Evolutionary conservation across 257 asterid genomes (phyloP), one percentile per base, ranked within the genome.

Genomic region (Salvia splendens): DNA sequence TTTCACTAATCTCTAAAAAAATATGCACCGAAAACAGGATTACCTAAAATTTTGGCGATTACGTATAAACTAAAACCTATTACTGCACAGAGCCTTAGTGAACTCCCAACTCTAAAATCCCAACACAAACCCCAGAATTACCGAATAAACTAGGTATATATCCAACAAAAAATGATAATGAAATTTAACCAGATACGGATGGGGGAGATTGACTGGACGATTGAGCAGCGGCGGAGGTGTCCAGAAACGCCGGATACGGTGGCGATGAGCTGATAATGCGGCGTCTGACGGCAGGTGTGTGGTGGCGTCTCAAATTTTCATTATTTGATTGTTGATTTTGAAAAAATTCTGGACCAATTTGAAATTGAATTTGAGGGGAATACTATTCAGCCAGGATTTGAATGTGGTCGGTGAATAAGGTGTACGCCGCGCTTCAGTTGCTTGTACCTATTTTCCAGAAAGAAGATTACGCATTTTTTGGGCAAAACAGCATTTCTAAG

Each of bases 241-340:
- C 68, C 61, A 77, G 63, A 46, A 16, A 9, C 61, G 4, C 54
- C 65, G 46, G 64, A 68, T 38, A 49, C 5, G 67, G 73, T 16
- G 70, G 33, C 35, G 32, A 69, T 33, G 67, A 80, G 86, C 81
- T 65, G 76, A 68, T 50, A 46, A 79, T 30, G 73, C 75, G 66
- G 80, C 69, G 68, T 32, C n/a, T 41, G 57, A 59, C 57, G 61
- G 51, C 5, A 41, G 17, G 17, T 3, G 38, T 14, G 54, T 59
- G 68, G 70, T 42, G 68, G 56, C 80, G 54, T 64, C 72, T 40
- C 33, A 67, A 70, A 51, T 45, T 53, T 9, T 38, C 66, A 36
- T 53, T 10, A 20, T 36, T 12, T 36, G 61, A 48, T 60, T 35
- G 17, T 28, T 33, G 53, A 64, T 30, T 65, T 73, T 75, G 75